A percentile compares a stretch with the other conserved stretches of the same genome.
Conservation (phyloP, 164 flowering plant genomes). For the Berberis thunbergii region DNA sequence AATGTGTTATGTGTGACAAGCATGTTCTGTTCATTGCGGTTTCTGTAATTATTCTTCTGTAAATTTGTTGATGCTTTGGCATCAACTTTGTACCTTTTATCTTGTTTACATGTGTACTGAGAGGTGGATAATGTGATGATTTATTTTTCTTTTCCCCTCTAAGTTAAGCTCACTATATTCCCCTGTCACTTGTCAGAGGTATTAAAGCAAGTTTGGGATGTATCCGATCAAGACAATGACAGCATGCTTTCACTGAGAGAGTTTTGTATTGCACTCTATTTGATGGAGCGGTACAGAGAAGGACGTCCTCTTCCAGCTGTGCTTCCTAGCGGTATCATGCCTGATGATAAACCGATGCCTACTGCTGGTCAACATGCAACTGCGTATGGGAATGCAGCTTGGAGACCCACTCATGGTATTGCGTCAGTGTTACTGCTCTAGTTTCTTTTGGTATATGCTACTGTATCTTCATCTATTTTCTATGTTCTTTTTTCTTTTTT, state of each 20-base stretch:
- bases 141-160: no score
- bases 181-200: slow-evolving; percentile 44
- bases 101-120: no score
- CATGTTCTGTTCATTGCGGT: no score
- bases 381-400: slow-evolving; percentile 46
- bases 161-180: no score
- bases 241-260: slow-evolving; percentile 92
- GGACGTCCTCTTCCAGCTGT: slow-evolving; percentile 77
- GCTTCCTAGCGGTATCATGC: slow-evolving; percentile 56
- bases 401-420: slow-evolving; percentile 60
- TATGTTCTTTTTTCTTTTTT: not conserved
- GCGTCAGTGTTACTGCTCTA: not conserved
- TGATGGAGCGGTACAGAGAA: slow-evolving; percentile 93
- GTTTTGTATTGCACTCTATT: slow-evolving; percentile 81
- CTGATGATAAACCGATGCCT: slow-evolving; percentile 55
- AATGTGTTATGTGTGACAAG: no score
- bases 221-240: slow-evolving; percentile 94
- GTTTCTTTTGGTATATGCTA: no score
- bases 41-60: no score
- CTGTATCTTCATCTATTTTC: no score
- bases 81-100: no score
- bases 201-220: slow-evolving; percentile 96
- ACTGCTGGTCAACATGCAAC: slow-evolving; percentile 45
- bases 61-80: no score
- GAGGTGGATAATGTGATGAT: no score